Percentiles rank a stretch among this genome's conserved stretches.
Conservation (phyloP, 345 rosid species). For the Brassica juncea region DNA sequence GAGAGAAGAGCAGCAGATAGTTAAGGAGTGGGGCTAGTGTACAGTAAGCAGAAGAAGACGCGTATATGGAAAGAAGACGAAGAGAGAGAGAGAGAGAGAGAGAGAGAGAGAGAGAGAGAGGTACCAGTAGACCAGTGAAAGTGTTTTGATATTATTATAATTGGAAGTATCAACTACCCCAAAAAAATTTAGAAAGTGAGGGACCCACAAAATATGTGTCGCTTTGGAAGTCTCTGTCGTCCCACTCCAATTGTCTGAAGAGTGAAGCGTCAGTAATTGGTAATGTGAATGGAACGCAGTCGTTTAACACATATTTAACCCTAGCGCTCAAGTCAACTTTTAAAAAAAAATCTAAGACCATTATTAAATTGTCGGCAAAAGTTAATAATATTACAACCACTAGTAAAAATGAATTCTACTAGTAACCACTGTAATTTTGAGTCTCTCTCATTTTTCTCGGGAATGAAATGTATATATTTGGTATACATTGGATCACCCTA, state of each 20-base stretch:
- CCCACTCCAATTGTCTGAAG: conserved; percentile 26
- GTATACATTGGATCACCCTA: conserved; percentile 29
- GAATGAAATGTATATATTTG: not conserved
- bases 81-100: conserved; percentile 1
- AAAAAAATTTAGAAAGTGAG: not conserved
- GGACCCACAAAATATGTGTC: conserved; percentile 34
- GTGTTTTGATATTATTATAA: not conserved
- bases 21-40: conserved; percentile 19
- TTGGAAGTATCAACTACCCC: not conserved
- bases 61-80: conserved; percentile 26
- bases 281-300: not conserved
- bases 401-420: not conserved
- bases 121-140: not conserved
- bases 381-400: too few species aligned
- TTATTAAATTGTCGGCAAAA: too few species aligned
- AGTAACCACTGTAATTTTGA: not conserved
- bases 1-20: conserved; percentile 25
- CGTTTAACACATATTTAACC: not conserved
- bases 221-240: conserved; percentile 36
- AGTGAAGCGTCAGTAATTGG: not conserved
- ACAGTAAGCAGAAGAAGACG: conserved; percentile 32
- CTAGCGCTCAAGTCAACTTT: not conserved
- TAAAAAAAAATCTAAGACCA: too few species aligned
- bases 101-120: conserved; percentile 1
- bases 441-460: conserved; percentile 1